These are phyloP conservation scores for Avena insularis DNA, from an alignment of 176 grass and related monocot species.

Conservation along the genomic window DNA sequence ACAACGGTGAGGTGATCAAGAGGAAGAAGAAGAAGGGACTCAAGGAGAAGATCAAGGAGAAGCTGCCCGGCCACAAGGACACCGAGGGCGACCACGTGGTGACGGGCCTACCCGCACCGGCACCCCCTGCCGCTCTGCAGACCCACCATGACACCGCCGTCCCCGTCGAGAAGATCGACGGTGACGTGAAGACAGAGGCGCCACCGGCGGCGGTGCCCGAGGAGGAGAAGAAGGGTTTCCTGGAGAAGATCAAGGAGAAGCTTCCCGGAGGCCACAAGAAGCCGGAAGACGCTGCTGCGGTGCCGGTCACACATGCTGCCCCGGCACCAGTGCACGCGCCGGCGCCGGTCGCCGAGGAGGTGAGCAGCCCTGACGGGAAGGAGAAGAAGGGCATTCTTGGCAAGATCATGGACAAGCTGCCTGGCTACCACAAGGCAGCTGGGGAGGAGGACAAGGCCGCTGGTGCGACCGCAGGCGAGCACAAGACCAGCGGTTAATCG, in stretches of 20 bases:
- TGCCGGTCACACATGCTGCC: conserved; percentile 1
- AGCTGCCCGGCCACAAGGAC: conserved; percentile 65
- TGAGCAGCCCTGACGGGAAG: conserved; percentile 57
- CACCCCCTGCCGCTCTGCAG: background rate
- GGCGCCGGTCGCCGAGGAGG: conserved; percentile 35
- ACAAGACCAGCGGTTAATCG: conserved; percentile 44
- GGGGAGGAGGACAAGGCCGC: conserved; percentile 60
- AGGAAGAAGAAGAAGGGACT: conserved; percentile 96
- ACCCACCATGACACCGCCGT: conserved; percentile 48
- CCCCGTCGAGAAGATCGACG: conserved; percentile 69
- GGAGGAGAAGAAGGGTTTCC: conserved; percentile 85
- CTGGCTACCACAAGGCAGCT: conserved; percentile 64
- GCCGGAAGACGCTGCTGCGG: conserved; percentile 45
- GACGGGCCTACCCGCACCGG: conserved; percentile 11
- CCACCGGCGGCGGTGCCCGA: conserved; percentile 35
- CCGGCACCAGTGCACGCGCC: background rate
- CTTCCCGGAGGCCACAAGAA: conserved; percentile 81
- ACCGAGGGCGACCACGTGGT: conserved; percentile 39
- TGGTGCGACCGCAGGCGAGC: conserved; percentile 36
- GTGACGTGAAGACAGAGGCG: conserved; percentile 32
- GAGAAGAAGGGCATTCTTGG: conserved; percentile 95
- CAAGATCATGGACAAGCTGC: conserved; percentile 98
- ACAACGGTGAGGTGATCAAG: conserved; percentile 68
- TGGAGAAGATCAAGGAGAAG: conserved; percentile 99
- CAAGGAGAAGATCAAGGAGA: conserved; percentile 91